Evolutionary conservation across 176 grass and related monocot species (phyloP).

Genomic region (Bonia amplexicaulis): DNA sequence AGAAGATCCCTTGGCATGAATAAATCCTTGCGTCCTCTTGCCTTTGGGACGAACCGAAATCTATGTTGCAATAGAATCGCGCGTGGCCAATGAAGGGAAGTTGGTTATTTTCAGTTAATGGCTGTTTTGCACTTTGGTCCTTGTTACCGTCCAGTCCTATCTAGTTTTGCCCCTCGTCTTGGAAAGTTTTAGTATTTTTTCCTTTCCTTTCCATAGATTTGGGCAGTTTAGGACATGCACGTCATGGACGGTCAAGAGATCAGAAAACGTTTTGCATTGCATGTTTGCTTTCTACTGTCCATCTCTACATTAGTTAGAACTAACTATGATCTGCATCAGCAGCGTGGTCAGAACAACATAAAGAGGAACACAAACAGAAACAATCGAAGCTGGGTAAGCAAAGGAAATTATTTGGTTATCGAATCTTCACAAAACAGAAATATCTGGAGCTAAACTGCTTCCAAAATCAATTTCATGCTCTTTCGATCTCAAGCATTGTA

Average conservation of each 20-base stretch:
- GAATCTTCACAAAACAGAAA: neutral
- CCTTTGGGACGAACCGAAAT: neutral
- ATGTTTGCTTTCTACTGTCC: neutral
- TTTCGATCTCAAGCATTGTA: neutral
- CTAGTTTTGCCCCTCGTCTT: neutral
- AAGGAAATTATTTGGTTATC: neutral
- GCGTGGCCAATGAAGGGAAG: conserved; percentile 17
- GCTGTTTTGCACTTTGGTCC: conserved; percentile 13
- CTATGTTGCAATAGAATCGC: conserved; percentile 13
- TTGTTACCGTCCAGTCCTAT: neutral
- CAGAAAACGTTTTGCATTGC: neutral
- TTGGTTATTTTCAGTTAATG: conserved; percentile 44
- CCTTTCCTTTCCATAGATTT: neutral
- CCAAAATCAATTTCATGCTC: neutral
- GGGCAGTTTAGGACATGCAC: neutral
- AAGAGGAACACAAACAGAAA: neutral
- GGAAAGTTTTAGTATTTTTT: neutral
- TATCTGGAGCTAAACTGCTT: neutral
- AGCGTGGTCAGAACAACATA: neutral
- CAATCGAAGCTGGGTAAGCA: neutral
- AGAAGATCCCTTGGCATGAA: conserved; percentile 28
- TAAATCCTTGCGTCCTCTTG: conserved; percentile 1
- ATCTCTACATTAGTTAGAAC: neutral
- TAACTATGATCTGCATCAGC: neutral
- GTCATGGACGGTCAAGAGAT: neutral